These are phyloP conservation scores for Xylaria sp. DNA, from an alignment of 2,329 filamentous ascomycete genomes.

Conservation along the genomic window DNA sequence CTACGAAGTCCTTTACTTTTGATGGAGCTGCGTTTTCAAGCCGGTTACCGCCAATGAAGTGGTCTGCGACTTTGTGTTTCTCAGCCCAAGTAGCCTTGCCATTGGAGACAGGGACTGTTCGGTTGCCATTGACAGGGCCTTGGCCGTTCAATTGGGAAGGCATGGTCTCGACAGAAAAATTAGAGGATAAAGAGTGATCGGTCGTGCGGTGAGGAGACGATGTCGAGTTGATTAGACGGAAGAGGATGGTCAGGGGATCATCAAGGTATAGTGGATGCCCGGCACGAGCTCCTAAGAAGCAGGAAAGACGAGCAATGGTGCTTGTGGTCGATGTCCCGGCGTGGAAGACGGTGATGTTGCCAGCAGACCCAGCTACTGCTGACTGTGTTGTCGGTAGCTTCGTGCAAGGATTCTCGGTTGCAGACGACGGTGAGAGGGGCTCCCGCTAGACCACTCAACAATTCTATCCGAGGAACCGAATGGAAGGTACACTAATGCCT, in stretches of 20 bases:
- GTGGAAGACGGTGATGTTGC: conserved; percentile 13
- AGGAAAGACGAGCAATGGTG: conserved; percentile 43
- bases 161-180: conserved; percentile 37
- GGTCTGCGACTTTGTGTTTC: conserved; percentile 84
- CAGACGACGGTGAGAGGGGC: conserved; percentile 15
- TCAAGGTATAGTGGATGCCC: conserved; percentile 44
- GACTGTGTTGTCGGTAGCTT: conserved; percentile 29
- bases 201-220: conserved; percentile 31
- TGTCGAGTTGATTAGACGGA: conserved; percentile 40
- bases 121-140: conserved; percentile 56
- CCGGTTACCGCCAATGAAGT: conserved; percentile 97
- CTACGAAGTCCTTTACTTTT: conserved; percentile 96
- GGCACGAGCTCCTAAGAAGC: conserved; percentile 44
- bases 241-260: conserved; percentile 44
- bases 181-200: conserved; percentile 33
- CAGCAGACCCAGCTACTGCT: conserved; percentile 24
- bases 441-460: conserved; percentile 16
- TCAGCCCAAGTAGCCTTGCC: conserved; percentile 77
- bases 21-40: conserved; percentile 83
- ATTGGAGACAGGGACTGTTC: conserved; percentile 65
- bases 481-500: conserved; percentile 19
- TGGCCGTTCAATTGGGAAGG: conserved; percentile 46
- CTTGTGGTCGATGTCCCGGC: conserved; percentile 21
- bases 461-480: conserved; percentile 21
- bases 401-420: conserved; percentile 16